Evolutionary conservation across 257 asterid genomes (phyloP).

Genomic region (Perilla frutescens): DNA sequence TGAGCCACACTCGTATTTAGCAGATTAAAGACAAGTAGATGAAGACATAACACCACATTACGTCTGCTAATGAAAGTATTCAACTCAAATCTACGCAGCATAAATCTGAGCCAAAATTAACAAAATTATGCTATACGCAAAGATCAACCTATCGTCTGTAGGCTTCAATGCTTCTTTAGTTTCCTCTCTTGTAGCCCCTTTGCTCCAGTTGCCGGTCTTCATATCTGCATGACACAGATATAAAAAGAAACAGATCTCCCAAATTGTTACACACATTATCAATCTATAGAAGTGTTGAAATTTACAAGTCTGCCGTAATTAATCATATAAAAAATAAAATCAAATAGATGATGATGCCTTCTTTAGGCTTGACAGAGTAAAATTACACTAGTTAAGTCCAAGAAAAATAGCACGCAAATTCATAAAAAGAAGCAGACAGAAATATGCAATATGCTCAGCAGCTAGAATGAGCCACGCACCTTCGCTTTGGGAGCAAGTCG

Average conservation of each 20-base stretch:
- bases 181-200: constrained; percentile 64
- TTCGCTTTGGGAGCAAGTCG: too few relatives aligned
- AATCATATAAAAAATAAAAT: not conserved
- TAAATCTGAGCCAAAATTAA: not conserved
- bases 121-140: not conserved
- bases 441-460: too few relatives aligned
- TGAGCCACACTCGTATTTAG: too few relatives aligned
- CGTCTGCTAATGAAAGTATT: not conserved
- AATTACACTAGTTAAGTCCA: not conserved
- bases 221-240: constrained; percentile 43
- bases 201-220: constrained; percentile 75
- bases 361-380: not conserved
- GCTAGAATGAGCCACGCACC: too few relatives aligned
- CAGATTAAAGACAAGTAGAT: not conserved
- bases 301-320: not conserved
- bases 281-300: not conserved
- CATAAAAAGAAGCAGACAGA: too few relatives aligned
- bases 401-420: too few relatives aligned
- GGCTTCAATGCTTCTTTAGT: constrained; percentile 81
- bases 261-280: not conserved
- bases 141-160: constrained; percentile 65
- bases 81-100: constrained; percentile 15
- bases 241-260: not conserved
- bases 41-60: constrained; percentile 10
- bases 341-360: not conserved